A percentile compares a stretch with the other conserved stretches of the same genome.
Evolutionary conservation across 2,329 filamentous ascomycete genomes (phyloP).

Genomic region (Fusarium euwallaceae): DNA sequence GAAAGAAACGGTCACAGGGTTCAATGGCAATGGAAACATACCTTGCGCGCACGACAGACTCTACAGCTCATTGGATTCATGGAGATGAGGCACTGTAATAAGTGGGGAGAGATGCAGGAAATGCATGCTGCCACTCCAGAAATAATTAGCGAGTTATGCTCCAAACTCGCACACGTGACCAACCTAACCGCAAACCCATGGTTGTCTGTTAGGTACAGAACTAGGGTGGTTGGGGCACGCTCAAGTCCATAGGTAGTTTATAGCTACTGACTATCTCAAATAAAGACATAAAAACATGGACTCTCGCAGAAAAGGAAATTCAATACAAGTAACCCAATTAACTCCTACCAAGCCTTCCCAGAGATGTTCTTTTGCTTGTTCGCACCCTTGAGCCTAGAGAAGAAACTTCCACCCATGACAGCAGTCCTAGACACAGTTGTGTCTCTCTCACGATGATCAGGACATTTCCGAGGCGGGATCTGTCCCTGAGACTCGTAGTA

Average conservation of each 20-base stretch:
- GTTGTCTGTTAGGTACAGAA: too few species aligned
- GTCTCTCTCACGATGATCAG: slow-evolving; percentile 24
- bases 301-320: background rate
- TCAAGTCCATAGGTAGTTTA: too few species aligned
- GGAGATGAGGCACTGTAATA: background rate
- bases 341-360: slow-evolving; percentile 20
- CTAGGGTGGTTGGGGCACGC: too few species aligned
- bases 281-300: background rate
- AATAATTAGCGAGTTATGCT: background rate
- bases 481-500: slow-evolving; percentile 53
- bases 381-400: slow-evolving; percentile 16
- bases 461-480: slow-evolving; percentile 41
- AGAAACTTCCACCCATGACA: slow-evolving; percentile 25
- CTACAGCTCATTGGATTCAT: background rate
- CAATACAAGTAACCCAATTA: background rate
- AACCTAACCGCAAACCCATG: background rate
- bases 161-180: background rate
- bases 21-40: background rate
- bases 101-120: background rate
- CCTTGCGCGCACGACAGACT: background rate
- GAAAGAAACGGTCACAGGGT: background rate
- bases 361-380: slow-evolving; percentile 29
- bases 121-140: background rate
- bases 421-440: slow-evolving; percentile 10
- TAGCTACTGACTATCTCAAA: background rate